Evolutionary conservation across 495 filamentous ascomycete genomes (phyloP).

Genomic region (Penicillium simplicissimum): DNA sequence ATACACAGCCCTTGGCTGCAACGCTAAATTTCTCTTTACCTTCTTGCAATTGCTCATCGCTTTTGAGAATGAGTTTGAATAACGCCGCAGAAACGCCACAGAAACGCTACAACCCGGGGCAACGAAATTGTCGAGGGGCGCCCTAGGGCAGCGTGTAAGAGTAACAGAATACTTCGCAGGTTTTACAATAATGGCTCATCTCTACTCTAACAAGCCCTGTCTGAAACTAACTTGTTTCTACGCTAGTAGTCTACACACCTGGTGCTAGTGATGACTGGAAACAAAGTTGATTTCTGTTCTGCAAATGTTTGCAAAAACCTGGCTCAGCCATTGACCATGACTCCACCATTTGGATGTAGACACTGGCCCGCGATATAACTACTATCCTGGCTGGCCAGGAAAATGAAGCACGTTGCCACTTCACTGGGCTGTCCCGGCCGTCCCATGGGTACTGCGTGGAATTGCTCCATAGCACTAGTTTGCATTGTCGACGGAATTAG

Average conservation of each 20-base stretch:
- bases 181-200: neutral
- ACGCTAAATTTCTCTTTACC: neutral
- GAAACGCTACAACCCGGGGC: neutral
- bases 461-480: slow-evolving; percentile 66
- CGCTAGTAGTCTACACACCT: neutral
- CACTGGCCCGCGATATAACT: slow-evolving; percentile 56
- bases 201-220: neutral
- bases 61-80: neutral
- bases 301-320: neutral
- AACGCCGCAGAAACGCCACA: neutral
- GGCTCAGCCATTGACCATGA: slow-evolving; percentile 57
- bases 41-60: neutral
- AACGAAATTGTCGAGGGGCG: neutral
- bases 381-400: slow-evolving; percentile 73
- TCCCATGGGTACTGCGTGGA: slow-evolving; percentile 72
- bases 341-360: slow-evolving; percentile 70
- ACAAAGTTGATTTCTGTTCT: neutral
- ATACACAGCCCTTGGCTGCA: slow-evolving; percentile 13
- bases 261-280: neutral
- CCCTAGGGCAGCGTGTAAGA: neutral
- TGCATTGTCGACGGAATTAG: slow-evolving; percentile 79
- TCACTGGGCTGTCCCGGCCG: slow-evolving; percentile 76
- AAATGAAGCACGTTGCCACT: slow-evolving; percentile 79
- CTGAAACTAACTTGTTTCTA: neutral
- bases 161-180: neutral